Evolutionary conservation across 306 rosid genomes (phyloP).

Genomic region (Pyrus communis): DNA sequence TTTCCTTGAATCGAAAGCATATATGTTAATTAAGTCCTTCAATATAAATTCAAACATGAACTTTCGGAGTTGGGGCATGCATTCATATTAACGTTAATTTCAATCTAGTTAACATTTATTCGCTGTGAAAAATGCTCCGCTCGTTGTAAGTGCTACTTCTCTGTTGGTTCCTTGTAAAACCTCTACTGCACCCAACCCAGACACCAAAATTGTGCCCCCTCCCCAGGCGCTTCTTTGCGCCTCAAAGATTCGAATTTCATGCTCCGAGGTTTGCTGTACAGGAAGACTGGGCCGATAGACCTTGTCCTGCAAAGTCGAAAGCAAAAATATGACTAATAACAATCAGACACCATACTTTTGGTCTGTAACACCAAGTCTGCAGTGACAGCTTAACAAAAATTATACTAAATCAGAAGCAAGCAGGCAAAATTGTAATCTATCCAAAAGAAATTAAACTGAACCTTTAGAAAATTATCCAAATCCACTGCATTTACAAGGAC

Average conservation of each 20-base stretch:
- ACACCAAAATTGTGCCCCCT: not conserved
- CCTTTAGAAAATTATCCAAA: slow-evolving; percentile 60
- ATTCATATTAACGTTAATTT: not conserved
- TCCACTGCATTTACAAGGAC: slow-evolving; percentile 55
- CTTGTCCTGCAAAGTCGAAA: not conserved
- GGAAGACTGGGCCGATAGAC: not conserved
- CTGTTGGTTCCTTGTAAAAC: not conserved
- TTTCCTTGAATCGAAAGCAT: not conserved
- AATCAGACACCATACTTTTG: not conserved
- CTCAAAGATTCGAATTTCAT: not conserved
- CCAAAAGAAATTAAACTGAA: not conserved
- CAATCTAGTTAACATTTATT: not conserved
- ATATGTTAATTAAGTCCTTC: not conserved
- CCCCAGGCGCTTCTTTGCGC: not conserved
- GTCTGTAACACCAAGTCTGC: no score
- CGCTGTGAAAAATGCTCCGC: not conserved
- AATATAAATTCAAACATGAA: not conserved
- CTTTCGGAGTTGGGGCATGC: not conserved
- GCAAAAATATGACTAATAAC: not conserved
- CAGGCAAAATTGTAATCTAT: not conserved
- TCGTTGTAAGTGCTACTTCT: not conserved
- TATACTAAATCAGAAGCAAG: not conserved
- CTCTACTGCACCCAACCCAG: not conserved
- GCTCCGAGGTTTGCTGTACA: not conserved
- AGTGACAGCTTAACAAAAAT: not conserved